phyloP scores from a whole-genome alignment of 192 early-diverging fungal genomes.

The Gaertneriomyces semiglobifer region DNA sequence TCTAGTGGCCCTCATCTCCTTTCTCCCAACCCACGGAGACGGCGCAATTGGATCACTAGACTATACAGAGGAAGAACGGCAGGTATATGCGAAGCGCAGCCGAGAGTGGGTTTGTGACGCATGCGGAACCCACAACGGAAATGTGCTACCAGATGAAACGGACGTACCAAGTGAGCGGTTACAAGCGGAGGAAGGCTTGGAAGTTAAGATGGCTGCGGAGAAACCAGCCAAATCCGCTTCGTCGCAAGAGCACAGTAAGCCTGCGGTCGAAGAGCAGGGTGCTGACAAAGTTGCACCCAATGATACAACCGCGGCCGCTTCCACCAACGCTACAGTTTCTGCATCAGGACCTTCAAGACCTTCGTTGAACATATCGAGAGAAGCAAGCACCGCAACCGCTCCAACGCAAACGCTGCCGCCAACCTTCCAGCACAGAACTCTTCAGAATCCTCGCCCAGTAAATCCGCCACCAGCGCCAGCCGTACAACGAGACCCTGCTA shows the following conservation, averaged over 20 bases:
- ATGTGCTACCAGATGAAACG: slow-evolving; percentile 35
- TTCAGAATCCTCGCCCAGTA: too few relatives aligned
- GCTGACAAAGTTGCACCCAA: not conserved
- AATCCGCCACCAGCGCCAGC: not conserved
- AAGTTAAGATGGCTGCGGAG: slow-evolving; percentile 11
- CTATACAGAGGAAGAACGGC: slow-evolving; percentile 63
- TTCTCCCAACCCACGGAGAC: slow-evolving; percentile 83
- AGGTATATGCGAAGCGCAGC: slow-evolving; percentile 56
- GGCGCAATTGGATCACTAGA: slow-evolving; percentile 78
- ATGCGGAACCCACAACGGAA: slow-evolving; percentile 27
- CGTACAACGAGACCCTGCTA: not conserved
- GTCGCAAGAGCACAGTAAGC: not conserved
- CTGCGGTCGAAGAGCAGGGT: not conserved
- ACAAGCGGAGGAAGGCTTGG: slow-evolving; percentile 24
- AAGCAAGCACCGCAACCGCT: not conserved
- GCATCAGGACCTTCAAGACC: not conserved
- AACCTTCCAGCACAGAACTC: slow-evolving; percentile 1
- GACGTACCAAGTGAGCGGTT: slow-evolving; percentile 30
- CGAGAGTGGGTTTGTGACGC: slow-evolving; percentile 39
- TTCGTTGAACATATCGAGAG: not conserved
- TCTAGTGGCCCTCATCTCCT: slow-evolving; percentile 80
- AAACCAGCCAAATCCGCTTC: not conserved
- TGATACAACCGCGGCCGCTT: not conserved
- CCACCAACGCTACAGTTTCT: not conserved
- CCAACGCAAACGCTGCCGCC: not conserved